phyloP scores from a whole-genome alignment of 768 basidiomycete species.

The Russula dissimulans region DNA sequence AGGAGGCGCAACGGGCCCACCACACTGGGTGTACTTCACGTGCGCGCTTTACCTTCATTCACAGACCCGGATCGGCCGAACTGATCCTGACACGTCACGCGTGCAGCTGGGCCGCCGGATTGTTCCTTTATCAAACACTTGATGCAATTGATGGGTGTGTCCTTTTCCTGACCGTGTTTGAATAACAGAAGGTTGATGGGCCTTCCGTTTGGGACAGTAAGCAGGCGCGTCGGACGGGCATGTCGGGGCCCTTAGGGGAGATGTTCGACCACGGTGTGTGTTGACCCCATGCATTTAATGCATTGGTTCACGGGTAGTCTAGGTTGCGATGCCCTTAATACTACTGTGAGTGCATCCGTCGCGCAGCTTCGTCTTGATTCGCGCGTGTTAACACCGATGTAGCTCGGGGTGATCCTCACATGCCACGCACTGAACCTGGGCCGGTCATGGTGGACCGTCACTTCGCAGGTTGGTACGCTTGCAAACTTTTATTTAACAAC shows the following conservation, averaged over 20 bases:
- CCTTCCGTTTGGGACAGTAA: constrained; percentile 44
- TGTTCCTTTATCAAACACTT: constrained; percentile 87
- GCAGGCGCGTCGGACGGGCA: constrained; percentile 90
- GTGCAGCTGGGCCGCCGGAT: constrained; percentile 70
- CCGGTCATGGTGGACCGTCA: constrained; percentile 95
- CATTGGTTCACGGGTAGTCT: not conserved
- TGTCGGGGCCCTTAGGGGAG: constrained; percentile 96
- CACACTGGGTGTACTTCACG: constrained; percentile 89
- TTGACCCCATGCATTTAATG: constrained; percentile 11
- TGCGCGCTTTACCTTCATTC: constrained; percentile 29
- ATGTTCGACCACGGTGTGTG: constrained; percentile 91
- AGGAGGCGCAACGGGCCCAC: constrained; percentile 51
- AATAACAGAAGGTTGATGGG: not conserved
- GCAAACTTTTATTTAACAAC: constrained; percentile 69
- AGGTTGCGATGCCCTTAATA: constrained; percentile 93
- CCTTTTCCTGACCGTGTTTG: constrained; percentile 5
- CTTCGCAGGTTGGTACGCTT: constrained; percentile 62
- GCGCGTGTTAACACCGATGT: constrained; percentile 2
- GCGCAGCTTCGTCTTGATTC: not conserved
- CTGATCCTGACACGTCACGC: not conserved
- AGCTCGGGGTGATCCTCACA: constrained; percentile 84
- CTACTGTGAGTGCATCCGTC: constrained; percentile 50
- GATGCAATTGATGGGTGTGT: constrained; percentile 81
- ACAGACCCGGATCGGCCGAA: not conserved
- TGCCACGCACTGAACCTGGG: constrained; percentile 84